Percentiles rank a stretch among this genome's conserved stretches.
Evolutionary conservation across 2,329 filamentous ascomycete genomes (phyloP).

Genomic region (Rutstroemia sp.): DNA sequence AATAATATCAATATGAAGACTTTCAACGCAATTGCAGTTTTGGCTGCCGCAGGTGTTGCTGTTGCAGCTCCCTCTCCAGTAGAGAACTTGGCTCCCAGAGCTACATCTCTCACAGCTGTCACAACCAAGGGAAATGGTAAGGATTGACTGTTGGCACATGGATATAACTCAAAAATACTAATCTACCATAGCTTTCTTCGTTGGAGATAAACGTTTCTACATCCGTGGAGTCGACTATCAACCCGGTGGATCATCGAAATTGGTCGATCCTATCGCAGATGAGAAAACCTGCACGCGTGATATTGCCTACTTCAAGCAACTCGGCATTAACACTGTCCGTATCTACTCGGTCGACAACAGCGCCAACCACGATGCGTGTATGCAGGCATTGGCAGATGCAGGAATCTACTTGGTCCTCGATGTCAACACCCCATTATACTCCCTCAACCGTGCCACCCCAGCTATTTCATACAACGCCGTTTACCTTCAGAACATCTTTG

Average conservation of each 20-base stretch:
- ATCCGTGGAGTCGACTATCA: conserved; percentile 59
- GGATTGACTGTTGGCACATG: not conserved
- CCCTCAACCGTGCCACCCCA: conserved; percentile 55
- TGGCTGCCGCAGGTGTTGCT: conserved; percentile 21
- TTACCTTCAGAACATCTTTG: conserved; percentile 65
- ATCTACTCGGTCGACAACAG: conserved; percentile 70
- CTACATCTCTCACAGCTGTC: conserved; percentile 20
- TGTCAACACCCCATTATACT: conserved; percentile 67
- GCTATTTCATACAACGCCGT: conserved; percentile 58
- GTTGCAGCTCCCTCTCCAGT: conserved; percentile 17
- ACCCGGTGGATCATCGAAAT: conserved; percentile 48
- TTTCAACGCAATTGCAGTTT: conserved; percentile 22
- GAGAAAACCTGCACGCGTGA: conserved; percentile 53
- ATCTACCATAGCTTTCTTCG: conserved; percentile 24
- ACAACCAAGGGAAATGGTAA: conserved; percentile 30
- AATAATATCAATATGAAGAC: conserved; percentile 24
- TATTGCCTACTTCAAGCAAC: conserved; percentile 57
- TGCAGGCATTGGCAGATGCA: conserved; percentile 57
- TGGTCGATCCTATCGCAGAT: conserved; percentile 58
- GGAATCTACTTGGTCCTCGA: conserved; percentile 69
- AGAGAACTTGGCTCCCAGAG: conserved; percentile 16
- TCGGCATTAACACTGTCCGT: conserved; percentile 66
- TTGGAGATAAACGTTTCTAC: conserved; percentile 38
- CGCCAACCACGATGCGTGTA: conserved; percentile 59
- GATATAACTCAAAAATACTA: not conserved